A percentile compares a stretch with the other conserved stretches of the same genome.
Evolutionary conservation across 1,284 basidiomycete species (phyloP).

Genomic region (Hypsizygus ulmarius): DNA sequence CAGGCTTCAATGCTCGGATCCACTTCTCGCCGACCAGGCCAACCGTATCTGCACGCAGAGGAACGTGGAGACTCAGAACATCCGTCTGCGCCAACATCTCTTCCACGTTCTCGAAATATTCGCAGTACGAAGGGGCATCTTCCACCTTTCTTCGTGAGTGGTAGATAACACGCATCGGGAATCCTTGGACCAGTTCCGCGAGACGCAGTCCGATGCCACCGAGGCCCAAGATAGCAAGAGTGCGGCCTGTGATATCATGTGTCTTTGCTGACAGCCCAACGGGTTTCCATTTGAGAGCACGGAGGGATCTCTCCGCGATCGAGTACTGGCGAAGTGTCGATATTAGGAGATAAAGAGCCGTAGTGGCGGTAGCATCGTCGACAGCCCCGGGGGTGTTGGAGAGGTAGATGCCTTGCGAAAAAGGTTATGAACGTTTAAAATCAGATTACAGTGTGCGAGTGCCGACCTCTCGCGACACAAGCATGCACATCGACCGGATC

Average conservation of each 20-base stretch:
- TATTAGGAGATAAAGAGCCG: conserved; percentile 81
- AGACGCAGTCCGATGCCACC: conserved; percentile 84
- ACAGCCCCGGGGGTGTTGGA: conserved; percentile 91
- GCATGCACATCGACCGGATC: conserved; percentile 80
- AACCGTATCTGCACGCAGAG: conserved; percentile 71
- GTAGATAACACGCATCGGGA: conserved; percentile 88
- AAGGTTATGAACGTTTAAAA: neutral
- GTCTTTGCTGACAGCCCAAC: conserved; percentile 39
- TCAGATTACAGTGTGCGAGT: neutral
- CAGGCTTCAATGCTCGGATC: conserved; percentile 80
- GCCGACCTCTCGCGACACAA: conserved; percentile 63
- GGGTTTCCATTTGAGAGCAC: conserved; percentile 41
- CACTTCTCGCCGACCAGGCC: conserved; percentile 75
- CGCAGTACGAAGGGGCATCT: conserved; percentile 68
- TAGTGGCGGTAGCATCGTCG: conserved; percentile 90
- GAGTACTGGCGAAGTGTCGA: conserved; percentile 82
- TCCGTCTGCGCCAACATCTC: conserved; percentile 77
- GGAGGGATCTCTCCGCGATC: conserved; percentile 66
- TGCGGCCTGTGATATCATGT: conserved; percentile 77
- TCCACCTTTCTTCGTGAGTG: conserved; percentile 63
- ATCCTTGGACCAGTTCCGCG: conserved; percentile 66
- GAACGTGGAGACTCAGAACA: conserved; percentile 77
- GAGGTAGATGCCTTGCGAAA: conserved; percentile 68
- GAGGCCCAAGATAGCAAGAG: conserved; percentile 84
- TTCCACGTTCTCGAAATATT: conserved; percentile 72